These are phyloP conservation scores for Apiotrichum domesticum DNA, from an alignment of 1,284 basidiomycete genomes.

Conservation along the genomic window DNA sequence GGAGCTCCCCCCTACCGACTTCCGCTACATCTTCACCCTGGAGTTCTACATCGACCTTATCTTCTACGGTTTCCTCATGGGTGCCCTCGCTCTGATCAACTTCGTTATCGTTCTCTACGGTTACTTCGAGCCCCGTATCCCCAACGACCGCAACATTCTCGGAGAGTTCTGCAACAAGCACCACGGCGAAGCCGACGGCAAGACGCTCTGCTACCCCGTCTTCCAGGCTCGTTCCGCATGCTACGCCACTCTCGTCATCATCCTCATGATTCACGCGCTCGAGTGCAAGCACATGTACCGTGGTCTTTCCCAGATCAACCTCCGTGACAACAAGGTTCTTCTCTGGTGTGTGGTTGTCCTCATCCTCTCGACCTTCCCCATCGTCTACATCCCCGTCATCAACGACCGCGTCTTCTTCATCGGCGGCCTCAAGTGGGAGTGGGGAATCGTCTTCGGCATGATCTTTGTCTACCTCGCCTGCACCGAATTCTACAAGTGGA, in stretches of 20 bases:
- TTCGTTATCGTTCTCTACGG: slow-evolving; percentile 58
- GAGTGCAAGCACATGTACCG: slow-evolving; percentile 47
- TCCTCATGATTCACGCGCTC: slow-evolving; percentile 47
- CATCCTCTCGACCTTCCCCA: slow-evolving; percentile 38
- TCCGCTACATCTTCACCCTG: slow-evolving; percentile 54
- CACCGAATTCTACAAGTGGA: slow-evolving; percentile 39
- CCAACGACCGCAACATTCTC: neutral
- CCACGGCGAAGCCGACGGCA: slow-evolving; percentile 6
- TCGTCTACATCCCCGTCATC: slow-evolving; percentile 47
- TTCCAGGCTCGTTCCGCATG: slow-evolving; percentile 56
- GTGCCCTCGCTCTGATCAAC: slow-evolving; percentile 53
- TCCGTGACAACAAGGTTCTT: slow-evolving; percentile 54
- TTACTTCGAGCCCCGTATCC: slow-evolving; percentile 41
- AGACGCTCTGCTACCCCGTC: slow-evolving; percentile 39
- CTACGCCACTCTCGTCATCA: slow-evolving; percentile 55
- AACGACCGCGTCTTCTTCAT: slow-evolving; percentile 45
- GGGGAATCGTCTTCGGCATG: slow-evolving; percentile 47
- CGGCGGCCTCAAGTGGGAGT: slow-evolving; percentile 42
- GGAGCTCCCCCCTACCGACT: slow-evolving; percentile 53
- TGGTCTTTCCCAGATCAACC: slow-evolving; percentile 51
- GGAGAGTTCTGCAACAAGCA: slow-evolving; percentile 51
- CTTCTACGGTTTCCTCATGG: slow-evolving; percentile 62
- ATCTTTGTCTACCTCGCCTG: slow-evolving; percentile 39
- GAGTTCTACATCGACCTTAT: slow-evolving; percentile 55
- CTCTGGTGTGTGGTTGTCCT: slow-evolving; percentile 50